Evolutionary conservation across 768 basidiomycete genomes (phyloP), one percentile per base, ranked within the genome.

Genomic region (Auriscalpium orientale): DNA sequence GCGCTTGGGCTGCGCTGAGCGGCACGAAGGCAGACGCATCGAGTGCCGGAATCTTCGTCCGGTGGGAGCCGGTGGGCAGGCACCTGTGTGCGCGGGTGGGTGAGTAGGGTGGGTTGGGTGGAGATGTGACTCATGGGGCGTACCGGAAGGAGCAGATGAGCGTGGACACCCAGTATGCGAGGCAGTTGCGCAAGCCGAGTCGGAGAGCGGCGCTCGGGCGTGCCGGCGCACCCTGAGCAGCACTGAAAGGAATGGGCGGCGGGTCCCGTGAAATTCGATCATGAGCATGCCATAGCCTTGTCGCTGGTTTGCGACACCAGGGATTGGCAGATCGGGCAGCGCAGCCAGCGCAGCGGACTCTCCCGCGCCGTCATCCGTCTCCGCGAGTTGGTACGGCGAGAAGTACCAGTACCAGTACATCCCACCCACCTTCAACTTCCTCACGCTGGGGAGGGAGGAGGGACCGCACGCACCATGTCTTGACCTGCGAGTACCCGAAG

Each of bases 231-330:
- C 1, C 86, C 84, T 11, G 81, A 78, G 52, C 84, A 21, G 37
- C 46, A 37, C 53, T 21, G 5, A 37, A 46, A 12, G 28, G 46
- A 13, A 49, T 4, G 40, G 28, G 11, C 43, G 91, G 46, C 66
- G 95, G n/a, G n/a, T n/a, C n/a, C 95, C 98, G 76, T n/a, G n/a
- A n/a, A 98, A 97, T 73, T 99, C 95, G 60, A 98, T 98, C 79
- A 99, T 79, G 22, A 98, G 84, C 79, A 91, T 92, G 2, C 95
- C 97, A 64, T 88, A 97, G 7, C 93, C 90, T 63, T 85, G 81
- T 56, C 84, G 79, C 65, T 98, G 95, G 65, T 86, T 76, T 36
- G 74, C 64, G 36, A 83, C 76, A n/a, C 79, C 78, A 2, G 78
- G 75, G 22, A 80, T 79, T 48, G 64, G 65, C 46, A 13, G 46